These are phyloP conservation scores for Magnaporthiopsis incrustans DNA, from an alignment of 2,329 filamentous ascomycete species.

Conservation along the genomic window DNA sequence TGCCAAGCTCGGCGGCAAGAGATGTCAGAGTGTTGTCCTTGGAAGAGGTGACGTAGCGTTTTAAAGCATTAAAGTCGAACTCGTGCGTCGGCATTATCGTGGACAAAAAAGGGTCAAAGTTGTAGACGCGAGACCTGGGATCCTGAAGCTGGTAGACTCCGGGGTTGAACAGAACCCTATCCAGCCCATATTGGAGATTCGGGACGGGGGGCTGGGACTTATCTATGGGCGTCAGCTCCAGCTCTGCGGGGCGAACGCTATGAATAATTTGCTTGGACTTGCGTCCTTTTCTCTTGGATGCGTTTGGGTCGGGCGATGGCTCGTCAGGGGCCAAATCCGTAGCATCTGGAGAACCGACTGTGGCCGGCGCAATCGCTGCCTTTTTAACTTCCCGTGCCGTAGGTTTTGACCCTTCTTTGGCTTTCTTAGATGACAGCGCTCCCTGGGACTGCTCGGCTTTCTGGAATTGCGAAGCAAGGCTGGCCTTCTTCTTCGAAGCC, in stretches of 20 bases:
- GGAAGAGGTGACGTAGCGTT: constrained; percentile 85
- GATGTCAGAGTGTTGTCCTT: constrained; percentile 65
- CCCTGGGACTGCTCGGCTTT: background rate
- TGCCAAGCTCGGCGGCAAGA: constrained; percentile 57
- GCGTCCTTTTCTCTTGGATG: background rate
- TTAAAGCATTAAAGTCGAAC: constrained; percentile 84
- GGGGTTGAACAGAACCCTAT: constrained; percentile 89
- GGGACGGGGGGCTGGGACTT: constrained; percentile 39
- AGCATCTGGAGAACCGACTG: background rate
- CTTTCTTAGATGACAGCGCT: background rate
- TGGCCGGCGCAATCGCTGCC: background rate
- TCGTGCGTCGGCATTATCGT: constrained; percentile 88
- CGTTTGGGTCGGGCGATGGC: too few relatives aligned
- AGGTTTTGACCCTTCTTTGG: background rate
- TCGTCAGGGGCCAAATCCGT: background rate
- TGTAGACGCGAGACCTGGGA: constrained; percentile 77
- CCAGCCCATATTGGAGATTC: constrained; percentile 63
- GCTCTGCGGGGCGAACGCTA: constrained; percentile 14
- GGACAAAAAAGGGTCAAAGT: constrained; percentile 92
- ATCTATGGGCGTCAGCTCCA: constrained; percentile 21
- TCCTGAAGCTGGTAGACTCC: constrained; percentile 92
- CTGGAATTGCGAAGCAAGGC: background rate
- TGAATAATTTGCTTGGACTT: constrained; percentile 12
- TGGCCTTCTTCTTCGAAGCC: background rate
- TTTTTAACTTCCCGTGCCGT: background rate